phyloP scores from a whole-genome alignment of 1,284 basidiomycete species.

The Melampsora larici-populina region DNA sequence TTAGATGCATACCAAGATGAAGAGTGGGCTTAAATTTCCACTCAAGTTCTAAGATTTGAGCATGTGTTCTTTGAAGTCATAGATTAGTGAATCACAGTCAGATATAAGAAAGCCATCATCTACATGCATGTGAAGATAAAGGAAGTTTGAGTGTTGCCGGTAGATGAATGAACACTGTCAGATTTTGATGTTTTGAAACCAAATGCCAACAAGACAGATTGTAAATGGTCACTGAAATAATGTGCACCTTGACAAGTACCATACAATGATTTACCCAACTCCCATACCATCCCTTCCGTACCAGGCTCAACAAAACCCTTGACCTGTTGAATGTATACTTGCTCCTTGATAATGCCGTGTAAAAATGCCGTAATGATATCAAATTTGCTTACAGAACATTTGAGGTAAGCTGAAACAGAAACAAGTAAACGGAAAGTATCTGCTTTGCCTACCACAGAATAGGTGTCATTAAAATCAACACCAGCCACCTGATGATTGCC shows the following conservation, averaged over 20 bases:
- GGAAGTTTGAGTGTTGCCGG: background rate
- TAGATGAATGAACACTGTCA: background rate
- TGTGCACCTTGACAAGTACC: too few relatives aligned
- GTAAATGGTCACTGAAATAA: background rate
- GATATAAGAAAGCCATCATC: slow-evolving; percentile 1
- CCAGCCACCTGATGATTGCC: background rate
- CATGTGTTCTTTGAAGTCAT: background rate
- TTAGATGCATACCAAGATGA: background rate
- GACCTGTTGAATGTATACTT: background rate
- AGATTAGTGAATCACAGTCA: background rate
- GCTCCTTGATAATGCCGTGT: background rate
- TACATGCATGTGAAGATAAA: slow-evolving; percentile 8
- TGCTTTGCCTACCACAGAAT: background rate
- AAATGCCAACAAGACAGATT: background rate
- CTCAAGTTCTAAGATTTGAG: background rate
- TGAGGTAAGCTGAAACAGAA: background rate
- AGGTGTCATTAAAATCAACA: background rate
- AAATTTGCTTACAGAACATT: background rate
- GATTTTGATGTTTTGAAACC: background rate
- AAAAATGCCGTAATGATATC: too few relatives aligned
- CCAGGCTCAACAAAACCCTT: slow-evolving; percentile 1
- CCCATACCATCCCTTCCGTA: background rate
- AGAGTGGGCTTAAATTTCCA: background rate
- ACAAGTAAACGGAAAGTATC: background rate
- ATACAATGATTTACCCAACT: background rate